phyloP scores from a whole-genome alignment of 2,329 filamentous ascomycete species.

The Corinectria fuckeliana region DNA sequence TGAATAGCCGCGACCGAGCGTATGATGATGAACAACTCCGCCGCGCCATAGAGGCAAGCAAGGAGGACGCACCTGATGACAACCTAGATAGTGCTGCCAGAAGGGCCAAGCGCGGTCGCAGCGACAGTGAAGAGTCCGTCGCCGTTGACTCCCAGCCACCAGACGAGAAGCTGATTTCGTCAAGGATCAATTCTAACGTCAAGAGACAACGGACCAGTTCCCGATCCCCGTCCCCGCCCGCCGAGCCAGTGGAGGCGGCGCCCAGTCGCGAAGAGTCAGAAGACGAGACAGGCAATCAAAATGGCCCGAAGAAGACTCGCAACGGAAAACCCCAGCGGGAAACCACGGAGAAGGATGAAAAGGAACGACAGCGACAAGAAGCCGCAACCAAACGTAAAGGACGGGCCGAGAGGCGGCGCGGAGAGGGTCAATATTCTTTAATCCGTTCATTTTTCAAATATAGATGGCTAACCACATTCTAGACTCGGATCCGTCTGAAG shows the following conservation, averaged over 20 bases:
- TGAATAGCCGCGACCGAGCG: conserved; percentile 94
- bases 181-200: conserved; percentile 70
- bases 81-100: conserved; percentile 61
- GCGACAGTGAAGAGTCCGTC: conserved; percentile 93
- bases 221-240: conserved; percentile 68
- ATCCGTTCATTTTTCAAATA: background rate
- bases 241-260: conserved; percentile 54
- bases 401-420: conserved; percentile 79
- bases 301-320: conserved; percentile 66
- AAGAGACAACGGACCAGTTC: conserved; percentile 89
- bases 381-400: conserved; percentile 81
- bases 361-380: conserved; percentile 75
- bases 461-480: conserved; percentile 18
- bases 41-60: conserved; percentile 93
- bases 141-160: conserved; percentile 21
- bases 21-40: conserved; percentile 93
- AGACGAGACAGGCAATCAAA: conserved; percentile 64
- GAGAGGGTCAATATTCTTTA: conserved; percentile 67
- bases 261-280: conserved; percentile 70
- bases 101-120: conserved; percentile 82
- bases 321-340: conserved; percentile 66
- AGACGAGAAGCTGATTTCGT: conserved; percentile 32
- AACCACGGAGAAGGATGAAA: conserved; percentile 73
- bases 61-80: conserved; percentile 70
- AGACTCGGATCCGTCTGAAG: conserved; percentile 78